Evolutionary conservation across 2,329 filamentous ascomycete species (phyloP).

Genomic region (Pestalotiopsis sp.): DNA sequence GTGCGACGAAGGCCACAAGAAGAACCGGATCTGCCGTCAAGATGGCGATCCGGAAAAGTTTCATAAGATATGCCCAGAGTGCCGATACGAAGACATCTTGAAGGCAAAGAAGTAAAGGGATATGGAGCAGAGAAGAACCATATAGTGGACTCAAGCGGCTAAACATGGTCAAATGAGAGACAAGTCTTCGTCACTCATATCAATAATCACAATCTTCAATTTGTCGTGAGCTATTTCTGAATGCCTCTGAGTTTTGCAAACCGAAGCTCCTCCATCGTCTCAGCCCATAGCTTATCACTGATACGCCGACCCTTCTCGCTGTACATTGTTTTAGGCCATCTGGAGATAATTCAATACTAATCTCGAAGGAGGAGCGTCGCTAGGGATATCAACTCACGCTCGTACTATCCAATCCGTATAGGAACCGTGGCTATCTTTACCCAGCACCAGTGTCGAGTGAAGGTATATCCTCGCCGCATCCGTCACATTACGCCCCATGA

Average conservation of each 20-base stretch:
- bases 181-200: too few species aligned
- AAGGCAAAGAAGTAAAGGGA: too few species aligned
- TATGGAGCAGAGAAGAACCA: too few species aligned
- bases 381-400: slow-evolving; percentile 22
- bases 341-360: slow-evolving; percentile 9
- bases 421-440: slow-evolving; percentile 25
- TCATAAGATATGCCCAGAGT: too few species aligned
- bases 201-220: too few species aligned
- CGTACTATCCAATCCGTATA: slow-evolving; percentile 22
- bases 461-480: slow-evolving; percentile 24
- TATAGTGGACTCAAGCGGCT: too few species aligned
- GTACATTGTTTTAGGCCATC: slow-evolving; percentile 24
- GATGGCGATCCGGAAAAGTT: too few species aligned
- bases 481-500: slow-evolving; percentile 16
- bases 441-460: slow-evolving; percentile 21
- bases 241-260: slow-evolving; percentile 15
- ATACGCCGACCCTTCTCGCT: slow-evolving; percentile 21
- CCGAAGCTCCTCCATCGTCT: slow-evolving; percentile 29
- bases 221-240: not conserved
- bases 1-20: too few species aligned
- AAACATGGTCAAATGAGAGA: too few species aligned
- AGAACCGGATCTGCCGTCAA: too few species aligned
- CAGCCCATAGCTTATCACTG: slow-evolving; percentile 27
- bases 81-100: too few species aligned
- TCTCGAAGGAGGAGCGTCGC: not conserved